phyloP scores from a whole-genome alignment of 1,139 yeast species.

The Magnusiomyces sp. region DNA sequence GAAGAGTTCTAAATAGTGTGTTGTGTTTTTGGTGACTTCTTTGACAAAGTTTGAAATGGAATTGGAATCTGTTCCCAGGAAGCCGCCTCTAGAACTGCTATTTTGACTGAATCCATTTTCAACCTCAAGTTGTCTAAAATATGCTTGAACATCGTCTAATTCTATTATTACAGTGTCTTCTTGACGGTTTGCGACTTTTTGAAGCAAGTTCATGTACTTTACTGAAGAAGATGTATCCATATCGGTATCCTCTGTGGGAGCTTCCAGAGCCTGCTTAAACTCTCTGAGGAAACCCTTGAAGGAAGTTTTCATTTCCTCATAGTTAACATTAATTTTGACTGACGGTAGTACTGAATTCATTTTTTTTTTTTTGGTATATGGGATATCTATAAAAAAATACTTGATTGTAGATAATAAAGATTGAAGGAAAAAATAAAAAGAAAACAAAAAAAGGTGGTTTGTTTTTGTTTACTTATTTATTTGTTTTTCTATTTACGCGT shows the following conservation, averaged over 20 bases:
- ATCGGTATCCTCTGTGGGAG: constrained; percentile 14
- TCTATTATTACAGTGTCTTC: constrained; percentile 59
- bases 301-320: constrained; percentile 36
- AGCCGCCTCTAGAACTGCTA: constrained; percentile 9
- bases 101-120: constrained; percentile 21
- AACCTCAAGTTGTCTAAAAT: constrained; percentile 38
- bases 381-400: no score
- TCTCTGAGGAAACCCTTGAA: constrained; percentile 21
- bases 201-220: constrained; percentile 71
- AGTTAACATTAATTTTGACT: constrained; percentile 47
- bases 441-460: no score
- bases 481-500: not conserved
- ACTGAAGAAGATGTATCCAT: constrained; percentile 29
- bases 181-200: constrained; percentile 78
- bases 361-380: no score
- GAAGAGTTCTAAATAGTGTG: constrained; percentile 72
- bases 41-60: constrained; percentile 39
- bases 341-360: constrained; percentile 38
- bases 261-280: constrained; percentile 20
- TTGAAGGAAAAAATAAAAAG: no score
- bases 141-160: constrained; percentile 71
- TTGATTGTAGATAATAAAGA: no score
- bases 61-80: no score
- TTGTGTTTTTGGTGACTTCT: constrained; percentile 61
- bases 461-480: not conserved